These are phyloP conservation scores for Sarocladiaceae sp. DNA, from an alignment of 2,329 filamentous ascomycete genomes.

Conservation along the genomic window DNA sequence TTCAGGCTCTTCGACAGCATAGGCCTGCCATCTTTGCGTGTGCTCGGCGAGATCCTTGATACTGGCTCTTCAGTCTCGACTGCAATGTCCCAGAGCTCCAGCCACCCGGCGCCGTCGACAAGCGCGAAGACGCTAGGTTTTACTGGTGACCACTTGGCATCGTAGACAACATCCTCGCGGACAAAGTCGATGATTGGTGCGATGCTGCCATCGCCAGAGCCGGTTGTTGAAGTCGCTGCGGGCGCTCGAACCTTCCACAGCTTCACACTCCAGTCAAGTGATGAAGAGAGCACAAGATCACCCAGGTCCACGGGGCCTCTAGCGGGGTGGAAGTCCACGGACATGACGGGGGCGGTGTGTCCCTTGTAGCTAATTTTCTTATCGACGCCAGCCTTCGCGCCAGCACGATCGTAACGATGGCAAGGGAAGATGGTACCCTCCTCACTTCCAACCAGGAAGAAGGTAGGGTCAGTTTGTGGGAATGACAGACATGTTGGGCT, in stretches of 20 bases:
- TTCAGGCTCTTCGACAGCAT: slow-evolving; percentile 84
- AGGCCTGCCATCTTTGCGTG: slow-evolving; percentile 56
- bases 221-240: slow-evolving; percentile 60
- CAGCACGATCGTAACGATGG: slow-evolving; percentile 93
- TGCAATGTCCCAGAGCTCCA: slow-evolving; percentile 94
- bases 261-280: slow-evolving; percentile 94
- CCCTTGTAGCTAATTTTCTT: slow-evolving; percentile 80
- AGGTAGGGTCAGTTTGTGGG: slow-evolving; percentile 89
- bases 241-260: slow-evolving; percentile 90
- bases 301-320: slow-evolving; percentile 89
- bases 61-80: slow-evolving; percentile 89
- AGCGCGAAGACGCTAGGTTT: slow-evolving; percentile 92
- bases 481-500: slow-evolving; percentile 93
- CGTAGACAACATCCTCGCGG: slow-evolving; percentile 94
- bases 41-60: slow-evolving; percentile 67
- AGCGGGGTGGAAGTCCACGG: slow-evolving; percentile 89
- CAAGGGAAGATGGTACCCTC: slow-evolving; percentile 96
- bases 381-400: slow-evolving; percentile 93
- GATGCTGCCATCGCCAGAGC: slow-evolving; percentile 46
- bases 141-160: slow-evolving; percentile 89
- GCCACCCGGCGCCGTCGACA: slow-evolving; percentile 84
- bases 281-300: slow-evolving; percentile 86
- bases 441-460: slow-evolving; percentile 94
- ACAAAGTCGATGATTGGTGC: slow-evolving; percentile 81
- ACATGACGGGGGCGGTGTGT: slow-evolving; percentile 92